Conservation (phyloP, 345 rosid species). For the Arabis alpina region DNA sequence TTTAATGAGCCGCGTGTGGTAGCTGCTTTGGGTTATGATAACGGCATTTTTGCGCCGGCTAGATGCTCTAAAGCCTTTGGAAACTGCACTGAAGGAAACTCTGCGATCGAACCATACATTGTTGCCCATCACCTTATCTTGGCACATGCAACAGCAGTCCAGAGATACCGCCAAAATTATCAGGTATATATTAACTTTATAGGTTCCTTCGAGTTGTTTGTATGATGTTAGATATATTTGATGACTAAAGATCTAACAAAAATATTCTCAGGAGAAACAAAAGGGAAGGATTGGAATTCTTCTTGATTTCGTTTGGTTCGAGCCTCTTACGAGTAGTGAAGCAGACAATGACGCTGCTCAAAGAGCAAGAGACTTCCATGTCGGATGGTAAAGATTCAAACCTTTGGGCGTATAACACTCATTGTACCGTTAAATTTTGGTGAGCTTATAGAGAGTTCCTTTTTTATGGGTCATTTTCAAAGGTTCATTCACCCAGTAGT, state of each 20-base stretch:
- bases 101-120: slow-evolving; percentile 88
- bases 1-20: slow-evolving; percentile 94
- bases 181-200: slow-evolving; percentile 48
- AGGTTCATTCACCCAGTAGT: slow-evolving; percentile 96
- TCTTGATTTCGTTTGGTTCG: slow-evolving; percentile 93
- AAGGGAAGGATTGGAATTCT: slow-evolving; percentile 91
- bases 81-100: slow-evolving; percentile 79
- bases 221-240: background rate
- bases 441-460: slow-evolving; percentile 7
- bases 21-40: slow-evolving; percentile 91
- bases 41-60: slow-evolving; percentile 78
- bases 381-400: slow-evolving; percentile 71
- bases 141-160: slow-evolving; percentile 79
- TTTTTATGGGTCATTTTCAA: background rate
- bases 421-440: background rate
- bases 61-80: slow-evolving; percentile 90
- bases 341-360: slow-evolving; percentile 91
- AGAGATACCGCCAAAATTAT: slow-evolving; percentile 78
- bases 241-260: background rate
- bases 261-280: slow-evolving; percentile 57
- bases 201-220: background rate
- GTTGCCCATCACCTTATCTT: slow-evolving; percentile 86
- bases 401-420: background rate
- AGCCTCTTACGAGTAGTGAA: slow-evolving; percentile 85
- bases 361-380: slow-evolving; percentile 92